phyloP scores from a whole-genome alignment of 192 early-diverging fungal species.

The Dissophora globulifera region DNA sequence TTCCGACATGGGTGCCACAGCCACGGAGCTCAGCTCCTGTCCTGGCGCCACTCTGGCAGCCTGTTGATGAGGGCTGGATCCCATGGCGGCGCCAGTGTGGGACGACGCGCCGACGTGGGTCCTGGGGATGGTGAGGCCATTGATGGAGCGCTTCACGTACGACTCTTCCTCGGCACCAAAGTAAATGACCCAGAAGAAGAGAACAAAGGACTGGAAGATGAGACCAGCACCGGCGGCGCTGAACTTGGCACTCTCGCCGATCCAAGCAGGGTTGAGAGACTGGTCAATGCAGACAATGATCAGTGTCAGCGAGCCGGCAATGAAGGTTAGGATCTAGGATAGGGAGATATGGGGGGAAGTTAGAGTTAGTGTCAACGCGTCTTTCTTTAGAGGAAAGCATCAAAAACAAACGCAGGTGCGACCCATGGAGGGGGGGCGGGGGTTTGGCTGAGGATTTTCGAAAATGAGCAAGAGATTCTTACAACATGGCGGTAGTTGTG shows the following conservation, averaged over 20 bases:
- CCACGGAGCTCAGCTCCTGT: conserved; percentile 35
- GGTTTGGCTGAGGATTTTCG: too few species aligned
- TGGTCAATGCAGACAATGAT: conserved; percentile 2
- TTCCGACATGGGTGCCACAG: conserved; percentile 54
- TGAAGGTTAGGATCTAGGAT: conserved; percentile 47
- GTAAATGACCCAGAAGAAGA: conserved; percentile 75
- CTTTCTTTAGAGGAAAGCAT: too few species aligned
- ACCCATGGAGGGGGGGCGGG: too few species aligned
- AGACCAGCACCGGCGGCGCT: conserved; percentile 54
- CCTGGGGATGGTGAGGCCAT: conserved; percentile 38
- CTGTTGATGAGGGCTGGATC: conserved; percentile 16
- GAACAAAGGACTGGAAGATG: conserved; percentile 52
- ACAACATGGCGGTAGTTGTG: conserved; percentile 54
- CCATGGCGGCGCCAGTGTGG: background rate
- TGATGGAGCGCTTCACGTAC: conserved; percentile 48
- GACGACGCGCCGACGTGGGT: background rate
- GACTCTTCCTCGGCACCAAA: conserved; percentile 75
- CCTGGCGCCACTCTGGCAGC: too few species aligned
- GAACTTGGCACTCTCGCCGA: background rate
- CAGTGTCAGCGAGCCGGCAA: conserved; percentile 28
- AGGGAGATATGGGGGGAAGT: too few species aligned
- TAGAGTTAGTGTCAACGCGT: too few species aligned
- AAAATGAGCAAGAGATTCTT: too few species aligned
- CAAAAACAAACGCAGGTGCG: too few species aligned
- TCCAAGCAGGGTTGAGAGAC: background rate